These are phyloP conservation scores for Penicillium desertorum DNA, from an alignment of 495 filamentous ascomycete genomes.

Conservation along the genomic window DNA sequence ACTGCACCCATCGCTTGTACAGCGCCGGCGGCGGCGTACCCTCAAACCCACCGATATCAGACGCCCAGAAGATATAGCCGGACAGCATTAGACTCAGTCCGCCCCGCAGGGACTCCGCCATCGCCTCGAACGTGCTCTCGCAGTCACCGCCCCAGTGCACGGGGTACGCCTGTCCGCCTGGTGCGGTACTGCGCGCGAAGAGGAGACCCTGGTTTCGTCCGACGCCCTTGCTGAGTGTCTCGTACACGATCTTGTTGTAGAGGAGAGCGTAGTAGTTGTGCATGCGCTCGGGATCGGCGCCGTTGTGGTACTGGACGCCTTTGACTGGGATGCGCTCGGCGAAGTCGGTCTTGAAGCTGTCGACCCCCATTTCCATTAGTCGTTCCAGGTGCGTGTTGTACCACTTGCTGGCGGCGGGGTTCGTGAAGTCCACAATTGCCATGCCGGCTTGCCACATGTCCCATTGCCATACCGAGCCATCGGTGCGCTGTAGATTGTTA, in stretches of 20 bases:
- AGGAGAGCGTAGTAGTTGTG: slow-evolving; percentile 74
- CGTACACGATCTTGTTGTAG: slow-evolving; percentile 70
- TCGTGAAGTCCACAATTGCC: slow-evolving; percentile 73
- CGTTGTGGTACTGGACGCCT: slow-evolving; percentile 58
- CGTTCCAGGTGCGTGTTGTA: slow-evolving; percentile 55
- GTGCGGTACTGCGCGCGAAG: slow-evolving; percentile 65
- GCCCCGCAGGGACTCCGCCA: slow-evolving; percentile 72
- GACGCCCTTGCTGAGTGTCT: slow-evolving; percentile 58
- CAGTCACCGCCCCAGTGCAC: slow-evolving; percentile 69
- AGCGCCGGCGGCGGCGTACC: slow-evolving; percentile 64
- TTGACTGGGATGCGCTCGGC: slow-evolving; percentile 67
- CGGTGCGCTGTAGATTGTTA: slow-evolving; percentile 44
- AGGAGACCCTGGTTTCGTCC: slow-evolving; percentile 60
- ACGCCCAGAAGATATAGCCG: slow-evolving; percentile 68
- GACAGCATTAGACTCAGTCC: slow-evolving; percentile 63
- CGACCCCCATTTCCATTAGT: slow-evolving; percentile 64
- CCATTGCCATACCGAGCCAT: slow-evolving; percentile 72
- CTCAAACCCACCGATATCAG: slow-evolving; percentile 74
- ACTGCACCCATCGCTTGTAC: slow-evolving; percentile 77
- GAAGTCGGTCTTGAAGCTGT: slow-evolving; percentile 74
- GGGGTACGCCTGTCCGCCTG: slow-evolving; percentile 67
- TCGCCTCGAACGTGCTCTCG: slow-evolving; percentile 68
- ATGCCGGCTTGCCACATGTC: slow-evolving; percentile 75
- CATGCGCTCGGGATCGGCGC: slow-evolving; percentile 60
- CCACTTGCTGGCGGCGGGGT: slow-evolving; percentile 64